Evolutionary conservation across 495 filamentous ascomycete species (phyloP), one percentile per base, ranked within the genome.

Genomic region (Daldinia loculata): DNA sequence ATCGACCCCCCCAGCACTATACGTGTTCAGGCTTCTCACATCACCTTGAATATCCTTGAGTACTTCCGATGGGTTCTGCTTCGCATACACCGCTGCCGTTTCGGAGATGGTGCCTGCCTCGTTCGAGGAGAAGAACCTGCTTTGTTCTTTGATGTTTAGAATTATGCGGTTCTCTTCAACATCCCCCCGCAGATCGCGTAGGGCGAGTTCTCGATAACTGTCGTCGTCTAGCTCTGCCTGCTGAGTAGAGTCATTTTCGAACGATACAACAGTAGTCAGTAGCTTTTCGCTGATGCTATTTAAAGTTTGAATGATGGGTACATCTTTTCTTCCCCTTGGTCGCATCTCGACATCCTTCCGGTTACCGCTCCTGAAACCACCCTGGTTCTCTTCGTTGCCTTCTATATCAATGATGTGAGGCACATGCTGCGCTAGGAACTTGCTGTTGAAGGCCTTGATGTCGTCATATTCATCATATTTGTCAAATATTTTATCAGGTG

Each of bases 221-320:
- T 88, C 89, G 70, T 93, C 91, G 69, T 96, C 92, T 69, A 91
- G 80, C 11, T 89, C 92, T 61, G 87, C 86, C 2, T 85, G 63
- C 22, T 45, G 72, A 80, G 86, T 67, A 12, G 88, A 84, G 63
- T 92, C 88, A 22, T 84, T 79, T 74, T 97, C 95, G 5, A 89
- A 86, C 0, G 93, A 91, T 5, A 90, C 86, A 17, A 96, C 92
- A 63, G 93, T 90, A 32, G 90, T 91, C 83, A 99, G 90, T 70
- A 99, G 90, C 76, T 95, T 98, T 72, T 93, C 91, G 72, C 91
- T 95, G 60, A 97, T 82, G 59, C 83, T 90, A 77, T 99, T 99
- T 53, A 98, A 80, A 0, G 91, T 92, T 36, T 90, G 87, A 71
- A 98, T 90, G 56, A 97, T 94, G 43, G 81, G 80, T 5, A 82